Evolutionary conservation across 495 filamentous ascomycete species (phyloP).

Genomic region (Lophiotrema nucula): DNA sequence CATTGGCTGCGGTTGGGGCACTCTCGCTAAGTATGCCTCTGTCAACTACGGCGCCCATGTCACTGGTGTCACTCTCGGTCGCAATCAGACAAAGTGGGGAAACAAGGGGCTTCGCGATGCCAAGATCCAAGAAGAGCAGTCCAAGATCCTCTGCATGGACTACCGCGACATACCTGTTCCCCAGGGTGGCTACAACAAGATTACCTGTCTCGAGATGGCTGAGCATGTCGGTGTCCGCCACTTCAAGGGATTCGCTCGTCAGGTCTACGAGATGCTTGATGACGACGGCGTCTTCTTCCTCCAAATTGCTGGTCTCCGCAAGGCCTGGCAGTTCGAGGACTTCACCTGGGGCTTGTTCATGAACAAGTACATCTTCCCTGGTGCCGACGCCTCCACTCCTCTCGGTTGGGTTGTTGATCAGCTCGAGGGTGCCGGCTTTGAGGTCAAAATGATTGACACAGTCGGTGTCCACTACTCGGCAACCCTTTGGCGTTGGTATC

Average conservation of each 20-base stretch:
- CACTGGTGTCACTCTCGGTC: conserved; percentile 77
- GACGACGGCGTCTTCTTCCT: conserved; percentile 83
- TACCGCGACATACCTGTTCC: conserved; percentile 78
- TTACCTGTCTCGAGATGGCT: conserved; percentile 86
- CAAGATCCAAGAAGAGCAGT: conserved; percentile 68
- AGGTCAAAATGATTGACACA: conserved; percentile 76
- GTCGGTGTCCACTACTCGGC: conserved; percentile 96
- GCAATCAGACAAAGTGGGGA: conserved; percentile 83
- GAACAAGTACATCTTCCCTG: conserved; percentile 92
- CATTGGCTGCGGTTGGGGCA: conserved; percentile 87
- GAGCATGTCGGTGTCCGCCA: conserved; percentile 85
- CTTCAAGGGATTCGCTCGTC: conserved; percentile 64
- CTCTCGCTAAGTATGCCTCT: conserved; percentile 74
- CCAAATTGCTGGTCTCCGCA: conserved; percentile 78
- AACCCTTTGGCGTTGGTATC: conserved; percentile 97
- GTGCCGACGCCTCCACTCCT: conserved; percentile 81
- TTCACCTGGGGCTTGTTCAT: conserved; percentile 85
- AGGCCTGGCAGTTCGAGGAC: conserved; percentile 87
- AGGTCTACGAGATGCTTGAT: conserved; percentile 81
- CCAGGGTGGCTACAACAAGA: conserved; percentile 72
- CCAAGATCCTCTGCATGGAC: conserved; percentile 76
- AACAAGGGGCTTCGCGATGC: conserved; percentile 69
- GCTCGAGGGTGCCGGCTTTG: conserved; percentile 74
- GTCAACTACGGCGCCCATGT: conserved; percentile 74
- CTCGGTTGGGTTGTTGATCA: conserved; percentile 68